Conservation (phyloP, 2,329 filamentous ascomycete genomes). For the Thermothelomyces thermophilus region DNA sequence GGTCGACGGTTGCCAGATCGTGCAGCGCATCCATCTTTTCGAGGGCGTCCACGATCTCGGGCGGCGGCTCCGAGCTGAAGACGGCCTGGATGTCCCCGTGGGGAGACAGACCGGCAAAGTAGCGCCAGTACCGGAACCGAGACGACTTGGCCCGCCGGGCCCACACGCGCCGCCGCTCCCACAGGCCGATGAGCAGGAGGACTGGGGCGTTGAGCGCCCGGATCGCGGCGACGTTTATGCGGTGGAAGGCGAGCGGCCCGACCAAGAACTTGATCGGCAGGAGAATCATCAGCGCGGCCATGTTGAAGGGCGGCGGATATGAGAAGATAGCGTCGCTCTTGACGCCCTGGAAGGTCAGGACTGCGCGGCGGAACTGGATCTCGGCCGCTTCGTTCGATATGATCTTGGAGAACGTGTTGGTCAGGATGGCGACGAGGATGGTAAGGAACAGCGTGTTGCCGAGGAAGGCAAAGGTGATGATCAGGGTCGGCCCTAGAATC, state of each 20-base stretch:
- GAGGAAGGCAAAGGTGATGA: slow-evolving; percentile 66
- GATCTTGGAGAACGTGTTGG: slow-evolving; percentile 64
- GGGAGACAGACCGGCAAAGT: slow-evolving; percentile 24
- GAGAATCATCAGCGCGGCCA: slow-evolving; percentile 56
- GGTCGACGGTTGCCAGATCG: slow-evolving; percentile 5
- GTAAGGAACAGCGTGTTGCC: slow-evolving; percentile 71
- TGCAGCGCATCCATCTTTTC: slow-evolving; percentile 23
- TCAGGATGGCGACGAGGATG: slow-evolving; percentile 66
- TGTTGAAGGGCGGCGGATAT: slow-evolving; percentile 64
- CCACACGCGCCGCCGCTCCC: slow-evolving; percentile 57
- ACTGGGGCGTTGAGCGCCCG: slow-evolving; percentile 58
- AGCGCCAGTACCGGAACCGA: slow-evolving; percentile 16
- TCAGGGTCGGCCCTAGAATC: slow-evolving; percentile 60
- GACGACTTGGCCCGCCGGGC: slow-evolving; percentile 17
- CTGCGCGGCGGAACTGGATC: slow-evolving; percentile 64
- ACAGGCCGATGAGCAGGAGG: slow-evolving; percentile 52
- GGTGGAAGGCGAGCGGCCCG: slow-evolving; percentile 60
- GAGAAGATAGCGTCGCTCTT: slow-evolving; percentile 66
- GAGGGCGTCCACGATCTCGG: slow-evolving; percentile 22
- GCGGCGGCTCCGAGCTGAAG: slow-evolving; percentile 22
- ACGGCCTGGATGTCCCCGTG: slow-evolving; percentile 26
- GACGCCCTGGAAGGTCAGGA: slow-evolving; percentile 67
- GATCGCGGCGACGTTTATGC: slow-evolving; percentile 61
- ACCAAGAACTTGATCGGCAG: slow-evolving; percentile 60
- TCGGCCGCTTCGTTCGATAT: slow-evolving; percentile 63